Conservation (phyloP, 2,329 filamentous ascomycete species). For the Blastomyces percursus region DNA sequence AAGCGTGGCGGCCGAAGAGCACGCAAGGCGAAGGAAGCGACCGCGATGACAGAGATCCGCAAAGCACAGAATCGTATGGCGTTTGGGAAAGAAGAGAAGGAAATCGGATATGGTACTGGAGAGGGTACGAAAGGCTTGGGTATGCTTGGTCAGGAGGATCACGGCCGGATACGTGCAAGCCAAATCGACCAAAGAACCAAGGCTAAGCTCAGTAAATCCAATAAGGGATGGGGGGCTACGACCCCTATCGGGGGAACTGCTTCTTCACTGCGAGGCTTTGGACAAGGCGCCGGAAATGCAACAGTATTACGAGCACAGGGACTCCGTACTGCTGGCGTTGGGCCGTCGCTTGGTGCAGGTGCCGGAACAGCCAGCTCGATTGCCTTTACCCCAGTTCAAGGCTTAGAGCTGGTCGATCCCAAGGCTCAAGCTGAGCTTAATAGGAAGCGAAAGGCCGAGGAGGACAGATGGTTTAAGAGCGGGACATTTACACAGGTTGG, state of each 20-base stretch:
- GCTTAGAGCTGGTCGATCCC: slow-evolving; percentile 87
- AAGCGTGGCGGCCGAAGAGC: slow-evolving; percentile 87
- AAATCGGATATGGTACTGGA: slow-evolving; percentile 80
- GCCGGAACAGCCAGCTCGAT: slow-evolving; percentile 74
- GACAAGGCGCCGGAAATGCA: slow-evolving; percentile 49
- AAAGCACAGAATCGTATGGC: slow-evolving; percentile 95
- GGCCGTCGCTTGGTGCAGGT: slow-evolving; percentile 52
- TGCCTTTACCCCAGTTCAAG: slow-evolving; percentile 89
- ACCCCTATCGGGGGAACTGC: slow-evolving; percentile 52
- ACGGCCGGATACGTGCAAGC: slow-evolving; percentile 75
- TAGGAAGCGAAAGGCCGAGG: slow-evolving; percentile 84
- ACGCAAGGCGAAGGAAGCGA: slow-evolving; percentile 89
- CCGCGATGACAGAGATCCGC: slow-evolving; percentile 89
- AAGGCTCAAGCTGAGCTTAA: slow-evolving; percentile 79
- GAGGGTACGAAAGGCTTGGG: slow-evolving; percentile 80
- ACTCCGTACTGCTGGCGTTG: slow-evolving; percentile 70
- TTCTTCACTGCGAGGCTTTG: slow-evolving; percentile 74
- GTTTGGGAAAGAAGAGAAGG: slow-evolving; percentile 90
- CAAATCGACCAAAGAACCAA: slow-evolving; percentile 90
- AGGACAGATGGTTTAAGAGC: slow-evolving; percentile 93
- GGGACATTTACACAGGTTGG: slow-evolving; percentile 92
- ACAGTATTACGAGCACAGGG: slow-evolving; percentile 70
- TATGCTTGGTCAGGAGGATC: slow-evolving; percentile 84
- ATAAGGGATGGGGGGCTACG: slow-evolving; percentile 77
- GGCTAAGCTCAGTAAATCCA: slow-evolving; percentile 88